Percentiles rank a stretch among this genome's conserved stretches.
Conservation (phyloP, 1,139 yeast species). For the Kodamaea ohmeri region DNA sequence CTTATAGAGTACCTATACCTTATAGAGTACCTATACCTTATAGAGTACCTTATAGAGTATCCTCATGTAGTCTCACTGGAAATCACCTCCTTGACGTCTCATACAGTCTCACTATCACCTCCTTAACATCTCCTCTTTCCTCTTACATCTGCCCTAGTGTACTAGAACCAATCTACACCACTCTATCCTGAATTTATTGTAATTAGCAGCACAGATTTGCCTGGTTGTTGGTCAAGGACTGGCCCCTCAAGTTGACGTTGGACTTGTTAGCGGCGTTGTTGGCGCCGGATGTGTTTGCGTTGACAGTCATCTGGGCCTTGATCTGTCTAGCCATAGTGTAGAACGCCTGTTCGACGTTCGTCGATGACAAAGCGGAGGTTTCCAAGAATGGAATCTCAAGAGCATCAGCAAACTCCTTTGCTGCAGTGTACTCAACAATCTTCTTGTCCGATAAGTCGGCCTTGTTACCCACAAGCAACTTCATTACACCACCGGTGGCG, state of each 20-base stretch:
- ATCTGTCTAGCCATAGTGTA: constrained; percentile 98
- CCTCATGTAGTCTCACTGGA: no score
- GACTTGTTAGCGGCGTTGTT: constrained; percentile 51
- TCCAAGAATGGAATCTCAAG: constrained; percentile 94
- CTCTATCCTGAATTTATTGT: constrained; percentile 3
- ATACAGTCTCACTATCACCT: neutral
- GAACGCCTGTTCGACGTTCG: constrained; percentile 97
- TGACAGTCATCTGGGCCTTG: constrained; percentile 89
- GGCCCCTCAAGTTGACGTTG: constrained; percentile 85
- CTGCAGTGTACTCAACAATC: constrained; percentile 93
- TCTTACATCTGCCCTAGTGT: neutral
- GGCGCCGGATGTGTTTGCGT: constrained; percentile 45
- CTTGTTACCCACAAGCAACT: constrained; percentile 93
- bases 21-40: no score
- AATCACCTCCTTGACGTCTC: no score
- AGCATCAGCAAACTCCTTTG: constrained; percentile 96
- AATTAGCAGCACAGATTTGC: constrained; percentile 74
- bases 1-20: no score
- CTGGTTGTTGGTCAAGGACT: constrained; percentile 68
- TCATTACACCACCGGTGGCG: constrained; percentile 97
- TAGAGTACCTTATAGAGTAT: no score
- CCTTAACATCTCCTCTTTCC: neutral
- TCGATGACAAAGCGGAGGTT: constrained; percentile 92
- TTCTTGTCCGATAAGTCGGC: constrained; percentile 92
- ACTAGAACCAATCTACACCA: constrained; percentile 1